Base-by-base conservation (phyloP, 2,329 filamentous ascomycete genomes). In the Myriangium duriaei region DNA sequence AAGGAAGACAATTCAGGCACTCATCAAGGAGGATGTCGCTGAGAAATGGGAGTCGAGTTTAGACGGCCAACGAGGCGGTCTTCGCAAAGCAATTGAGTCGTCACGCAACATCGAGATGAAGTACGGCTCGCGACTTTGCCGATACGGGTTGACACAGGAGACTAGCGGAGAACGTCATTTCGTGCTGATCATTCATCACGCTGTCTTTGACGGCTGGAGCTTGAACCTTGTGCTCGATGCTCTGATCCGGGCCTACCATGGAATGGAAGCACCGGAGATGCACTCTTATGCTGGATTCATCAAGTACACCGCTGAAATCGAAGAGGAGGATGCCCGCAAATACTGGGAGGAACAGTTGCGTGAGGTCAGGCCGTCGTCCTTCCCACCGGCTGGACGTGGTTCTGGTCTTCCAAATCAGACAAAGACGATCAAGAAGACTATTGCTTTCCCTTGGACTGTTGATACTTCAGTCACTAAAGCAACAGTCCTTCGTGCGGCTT, bases 161-260 rank as follows among this genome's bases (percentile, higher is more conserved):
- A 11, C 21, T 26, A 11, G n/a, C 10, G 15, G 4, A 11, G 13
- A n/a, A 16, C 29, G 15, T 17, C 30, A 31, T 14, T 57, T 59
- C 29, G 50, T 58, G 6, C 57, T 55, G 52, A 55, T 54, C 6
- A 51, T 53, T 3, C 57, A 60, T 39, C 57, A 60, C 37, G 53
- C 56, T 5, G 40, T 59, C 0, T 60, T 58, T 35, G 57, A 60
- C 40, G 35, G 35, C 16, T 37, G 35, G 35, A 37, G 35, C 17
- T 17, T 37, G 3, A 15, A 14, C 3, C n/a, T 37, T 11, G n/a
- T 37, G 9, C 3, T 37, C 5, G 26, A 37, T 6, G 13, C 24
- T 10, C 13, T 37, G 7, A 11, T 28, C 1, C 4, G 30, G 2
- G 6, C 30, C 10, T 37, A 37, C 12, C 26, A 30, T 11, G 10